Percentiles rank a stretch among this genome's conserved stretches.
These are phyloP conservation scores for Leonotis leonurus DNA, from an alignment of 257 asterid genomes.

Conservation along the genomic window DNA sequence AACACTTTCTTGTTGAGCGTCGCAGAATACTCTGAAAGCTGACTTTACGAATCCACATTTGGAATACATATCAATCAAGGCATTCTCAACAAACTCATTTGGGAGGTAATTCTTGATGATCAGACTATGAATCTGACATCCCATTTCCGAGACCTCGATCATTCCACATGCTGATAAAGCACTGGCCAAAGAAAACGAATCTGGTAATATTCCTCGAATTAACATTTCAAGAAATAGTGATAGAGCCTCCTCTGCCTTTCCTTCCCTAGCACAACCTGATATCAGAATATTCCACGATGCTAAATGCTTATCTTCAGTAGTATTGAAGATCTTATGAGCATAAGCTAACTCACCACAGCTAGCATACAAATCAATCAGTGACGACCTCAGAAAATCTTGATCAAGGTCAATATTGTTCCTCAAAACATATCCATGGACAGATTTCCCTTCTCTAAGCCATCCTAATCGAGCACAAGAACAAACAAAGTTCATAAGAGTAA, in stretches of 20 bases:
- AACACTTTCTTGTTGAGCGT: constrained; percentile 28
- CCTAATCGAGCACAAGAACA: constrained; percentile 79
- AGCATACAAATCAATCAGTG: constrained; percentile 72
- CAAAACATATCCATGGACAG: constrained; percentile 55
- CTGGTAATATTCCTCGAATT: constrained; percentile 45
- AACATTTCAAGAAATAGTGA: constrained; percentile 60
- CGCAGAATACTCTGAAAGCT: constrained; percentile 43
- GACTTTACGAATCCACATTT: constrained; percentile 52
- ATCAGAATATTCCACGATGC: constrained; percentile 85
- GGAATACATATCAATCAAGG: constrained; percentile 74
- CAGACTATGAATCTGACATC: constrained; percentile 61
- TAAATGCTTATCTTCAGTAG: constrained; percentile 35
- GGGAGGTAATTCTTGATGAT: constrained; percentile 40
- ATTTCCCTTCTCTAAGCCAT: constrained; percentile 59
- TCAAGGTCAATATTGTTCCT: constrained; percentile 36
- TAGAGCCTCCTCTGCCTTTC: constrained; percentile 49
- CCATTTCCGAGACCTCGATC: constrained; percentile 40
- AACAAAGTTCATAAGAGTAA: constrained; percentile 58
- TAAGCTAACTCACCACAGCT: constrained; percentile 51
- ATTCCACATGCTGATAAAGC: constrained; percentile 69
- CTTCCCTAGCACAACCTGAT: constrained; percentile 61
- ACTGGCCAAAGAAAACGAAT: constrained; percentile 65
- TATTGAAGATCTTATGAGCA: constrained; percentile 37
- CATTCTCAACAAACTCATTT: constrained; percentile 63
- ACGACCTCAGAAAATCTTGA: constrained; percentile 57